Percentiles rank a stretch among this genome's conserved stretches.
Conservation (phyloP, 2,329 filamentous ascomycete species). For the Colletotrichum horii region DNA sequence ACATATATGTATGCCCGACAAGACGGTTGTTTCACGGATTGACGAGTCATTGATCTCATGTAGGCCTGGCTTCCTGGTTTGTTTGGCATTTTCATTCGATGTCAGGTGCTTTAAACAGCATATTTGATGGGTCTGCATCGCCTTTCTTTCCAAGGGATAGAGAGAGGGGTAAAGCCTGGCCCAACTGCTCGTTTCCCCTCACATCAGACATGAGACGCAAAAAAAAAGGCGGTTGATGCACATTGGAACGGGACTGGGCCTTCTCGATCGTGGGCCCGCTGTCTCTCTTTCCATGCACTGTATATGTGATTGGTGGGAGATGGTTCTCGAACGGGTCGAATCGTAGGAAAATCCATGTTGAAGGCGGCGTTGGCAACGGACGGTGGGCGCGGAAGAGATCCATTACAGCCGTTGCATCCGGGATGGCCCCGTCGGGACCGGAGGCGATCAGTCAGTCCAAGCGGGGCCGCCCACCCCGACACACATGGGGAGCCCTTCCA, state of each 20-base stretch:
- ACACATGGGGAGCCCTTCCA: neutral
- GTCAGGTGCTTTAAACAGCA: conserved; percentile 3
- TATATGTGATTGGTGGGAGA: neutral
- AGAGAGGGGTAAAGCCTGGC: neutral
- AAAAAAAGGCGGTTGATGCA: neutral
- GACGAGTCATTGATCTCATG: conserved; percentile 5
- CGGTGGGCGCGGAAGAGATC: neutral
- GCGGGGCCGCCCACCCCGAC: neutral
- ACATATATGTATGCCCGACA: conserved; percentile 75
- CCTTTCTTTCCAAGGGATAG: neutral
- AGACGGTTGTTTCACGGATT: conserved; percentile 50
- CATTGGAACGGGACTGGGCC: neutral
- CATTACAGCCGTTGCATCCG: neutral
- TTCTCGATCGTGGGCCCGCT: neutral
- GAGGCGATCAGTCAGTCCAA: neutral
- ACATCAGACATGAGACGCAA: neutral
- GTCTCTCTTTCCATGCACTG: neutral
- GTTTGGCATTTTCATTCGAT: conserved; percentile 5
- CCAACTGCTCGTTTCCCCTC: neutral
- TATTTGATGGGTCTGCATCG: neutral
- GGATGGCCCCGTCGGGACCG: conserved; percentile 1
- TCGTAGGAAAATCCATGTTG: conserved; percentile 1
- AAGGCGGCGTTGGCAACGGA: neutral
- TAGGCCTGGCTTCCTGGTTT: neutral
- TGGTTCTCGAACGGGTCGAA: neutral